Evolutionary conservation across 108 stramenopile species (phyloP), one percentile per base, ranked within the genome.

Genomic region (Nitzschia palea): DNA sequence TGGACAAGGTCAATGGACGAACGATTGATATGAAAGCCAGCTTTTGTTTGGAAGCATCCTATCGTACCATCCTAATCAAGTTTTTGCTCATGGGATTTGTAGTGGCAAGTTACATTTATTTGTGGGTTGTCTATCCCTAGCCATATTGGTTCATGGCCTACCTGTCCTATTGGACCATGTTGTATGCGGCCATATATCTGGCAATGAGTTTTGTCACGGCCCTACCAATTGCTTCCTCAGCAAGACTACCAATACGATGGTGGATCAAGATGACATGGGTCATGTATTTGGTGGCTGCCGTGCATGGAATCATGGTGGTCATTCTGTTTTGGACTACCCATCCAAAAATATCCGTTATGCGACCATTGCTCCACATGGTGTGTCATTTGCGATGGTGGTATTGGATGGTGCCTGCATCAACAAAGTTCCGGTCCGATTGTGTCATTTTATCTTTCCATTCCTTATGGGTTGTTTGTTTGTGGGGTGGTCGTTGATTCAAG

Each of bases 261-360:
- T 35, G 35, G n/a, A 5, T 59, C 35, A 59, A 35, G 18, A 17
- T 37, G 4, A 37, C 58, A 2, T 59, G 58, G 58, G 9, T 40
- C 35, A 17, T 40, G 20, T 59, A 37, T 59, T 20, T 36, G 3
- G 58, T 59, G 58, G 58, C 58, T 33, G 58, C 35, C 32, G 58
- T 59, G 3, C 36, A 37, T 30, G 58, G 58, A 8, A 25, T 34
- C 23, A 17, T 8, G 34, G 23, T 59, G 12, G 58, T 37, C 58
- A 12, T 34, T 34, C 14, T 59, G 34, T 59, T 22, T 59, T 59
- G 58, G 58, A 20, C 36, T 9, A 25, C 36, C 5, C 18, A 34
- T 12, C 33, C 2, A 18, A 34, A 6, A 34, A 14, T 3, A 34
- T 59, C 17, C 8, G 33, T 3, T 37, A 37, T 20, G 17, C n/a